Base-by-base conservation (phyloP, 257 asterid genomes). In the Catharanthus roseus region DNA sequence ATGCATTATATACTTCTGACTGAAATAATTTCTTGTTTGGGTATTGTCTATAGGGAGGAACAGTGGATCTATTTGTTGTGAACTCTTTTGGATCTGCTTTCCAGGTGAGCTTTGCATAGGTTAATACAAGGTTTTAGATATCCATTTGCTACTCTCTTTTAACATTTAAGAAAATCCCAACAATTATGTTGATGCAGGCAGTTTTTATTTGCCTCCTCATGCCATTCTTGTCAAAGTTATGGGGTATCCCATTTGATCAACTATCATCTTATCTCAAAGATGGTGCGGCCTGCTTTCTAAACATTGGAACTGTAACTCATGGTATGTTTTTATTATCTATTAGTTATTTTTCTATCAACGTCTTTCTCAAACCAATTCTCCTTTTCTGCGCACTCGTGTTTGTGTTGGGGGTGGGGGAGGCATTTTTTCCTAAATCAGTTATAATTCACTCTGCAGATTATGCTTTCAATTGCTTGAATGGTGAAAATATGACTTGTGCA, bases 201-300 rank as follows among this genome's bases (percentile, higher is more conserved):
- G 65, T 82, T 76, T 95, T 95, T 71, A 81, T 95, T 71, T 84
- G 96, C 87, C 91, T 95, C 62, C 96, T 95, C 84, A 86, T 95
- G 62, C 99, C 99, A 33, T 87, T 95, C 85, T 79, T 95, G 82
- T 91, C 97, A 34, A 91, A 89, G 82, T 83, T 91, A 63, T 95
- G 97, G 96, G 99, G 99, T 38, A 81, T 95, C 72, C 96, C 96
- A 26, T 95, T 95, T 79, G 6, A 74, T 79, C 96, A 87, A 80
- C 89, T 95, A 73, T 89, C 96, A 29, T 78, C 65, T 69, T 95
- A 95, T 78, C 81, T 89, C 70, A 91, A 85, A 87, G 97, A 91
- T 77, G 97, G 99, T 63, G 90, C 93, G 31, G 97, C 99, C 72
- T 95, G 99, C 85, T 91, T 95, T 85, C 80, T 95, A 88, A 95